phyloP scores from a whole-genome alignment of 202 grass and related monocot genomes.

The Cymbopogon flexuosus region DNA sequence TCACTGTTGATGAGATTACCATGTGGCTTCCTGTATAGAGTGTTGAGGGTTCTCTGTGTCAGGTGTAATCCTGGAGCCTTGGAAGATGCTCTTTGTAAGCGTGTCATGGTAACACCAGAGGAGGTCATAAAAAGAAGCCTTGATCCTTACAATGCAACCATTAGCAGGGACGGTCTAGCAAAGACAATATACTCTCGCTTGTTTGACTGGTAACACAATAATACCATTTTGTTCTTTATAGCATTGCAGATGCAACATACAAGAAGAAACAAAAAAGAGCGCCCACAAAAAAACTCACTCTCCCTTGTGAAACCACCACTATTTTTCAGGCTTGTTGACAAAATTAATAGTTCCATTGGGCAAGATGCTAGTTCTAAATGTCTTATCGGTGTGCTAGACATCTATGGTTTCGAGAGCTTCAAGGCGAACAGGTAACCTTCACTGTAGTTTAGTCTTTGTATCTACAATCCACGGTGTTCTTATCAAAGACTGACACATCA shows the following conservation, averaged over 20 bases:
- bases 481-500: conserved; percentile 23
- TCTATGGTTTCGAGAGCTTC: conserved; percentile 96
- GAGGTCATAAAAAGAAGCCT: conserved; percentile 88
- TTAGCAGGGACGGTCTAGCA: conserved; percentile 85
- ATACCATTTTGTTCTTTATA: conserved; percentile 25
- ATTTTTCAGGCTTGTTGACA: conserved; percentile 69
- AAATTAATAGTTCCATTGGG: conserved; percentile 83
- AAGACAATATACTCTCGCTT: conserved; percentile 89
- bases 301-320: background rate
- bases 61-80: conserved; percentile 77
- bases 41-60: conserved; percentile 35
- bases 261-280: background rate
- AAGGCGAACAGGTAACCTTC: conserved; percentile 61
- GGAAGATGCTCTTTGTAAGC: conserved; percentile 84
- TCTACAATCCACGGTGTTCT: conserved; percentile 8
- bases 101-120: conserved; percentile 92
- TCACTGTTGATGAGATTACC: conserved; percentile 16
- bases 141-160: conserved; percentile 79
- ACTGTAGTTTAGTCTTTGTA: conserved; percentile 1
- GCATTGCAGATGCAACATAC: background rate
- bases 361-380: conserved; percentile 81
- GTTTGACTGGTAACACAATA: conserved; percentile 82
- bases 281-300: background rate
- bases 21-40: conserved; percentile 11
- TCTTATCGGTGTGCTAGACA: conserved; percentile 85